Percentiles rank a stretch among this genome's conserved stretches.
These are phyloP conservation scores for Backusella circina DNA, from an alignment of 192 early-diverging fungal species.

Conservation along the genomic window DNA sequence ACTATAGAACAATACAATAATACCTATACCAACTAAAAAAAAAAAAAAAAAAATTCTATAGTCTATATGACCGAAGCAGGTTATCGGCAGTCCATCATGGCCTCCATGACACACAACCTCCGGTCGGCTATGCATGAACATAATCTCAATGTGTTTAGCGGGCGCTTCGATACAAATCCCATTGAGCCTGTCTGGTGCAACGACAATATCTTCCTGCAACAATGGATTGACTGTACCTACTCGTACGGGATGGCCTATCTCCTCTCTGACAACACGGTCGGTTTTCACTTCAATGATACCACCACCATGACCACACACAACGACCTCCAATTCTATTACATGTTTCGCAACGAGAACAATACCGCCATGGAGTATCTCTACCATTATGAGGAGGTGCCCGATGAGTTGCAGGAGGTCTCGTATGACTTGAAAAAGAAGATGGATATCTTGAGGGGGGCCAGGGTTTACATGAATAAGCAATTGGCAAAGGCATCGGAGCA, in stretches of 20 bases:
- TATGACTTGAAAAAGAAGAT: conserved; percentile 59
- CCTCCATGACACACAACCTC: background rate
- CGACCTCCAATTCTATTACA: conserved; percentile 38
- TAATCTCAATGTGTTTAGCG: background rate
- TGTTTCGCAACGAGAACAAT: conserved; percentile 15
- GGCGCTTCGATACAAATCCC: background rate
- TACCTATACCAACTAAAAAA: too few relatives aligned
- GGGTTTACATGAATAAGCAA: conserved; percentile 59
- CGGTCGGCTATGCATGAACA: background rate
- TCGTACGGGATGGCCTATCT: conserved; percentile 91
- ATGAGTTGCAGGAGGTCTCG: too few relatives aligned
- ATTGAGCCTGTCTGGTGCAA: background rate
- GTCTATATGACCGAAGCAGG: background rate
- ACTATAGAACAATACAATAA: background rate
- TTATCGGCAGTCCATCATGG: background rate
- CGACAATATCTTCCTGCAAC: conserved; percentile 66
- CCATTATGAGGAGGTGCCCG: too few relatives aligned
- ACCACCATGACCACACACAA: conserved; percentile 56
- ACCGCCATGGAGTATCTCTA: background rate
- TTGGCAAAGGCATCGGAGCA: conserved; percentile 25
- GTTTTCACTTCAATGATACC: conserved; percentile 88
- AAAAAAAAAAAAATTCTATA: background rate
- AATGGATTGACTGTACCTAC: conserved; percentile 83
- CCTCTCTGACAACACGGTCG: conserved; percentile 78
- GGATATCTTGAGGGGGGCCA: conserved; percentile 53